phyloP scores from a whole-genome alignment of 2,329 filamentous ascomycete species.

The Pezicula rhizophila region DNA sequence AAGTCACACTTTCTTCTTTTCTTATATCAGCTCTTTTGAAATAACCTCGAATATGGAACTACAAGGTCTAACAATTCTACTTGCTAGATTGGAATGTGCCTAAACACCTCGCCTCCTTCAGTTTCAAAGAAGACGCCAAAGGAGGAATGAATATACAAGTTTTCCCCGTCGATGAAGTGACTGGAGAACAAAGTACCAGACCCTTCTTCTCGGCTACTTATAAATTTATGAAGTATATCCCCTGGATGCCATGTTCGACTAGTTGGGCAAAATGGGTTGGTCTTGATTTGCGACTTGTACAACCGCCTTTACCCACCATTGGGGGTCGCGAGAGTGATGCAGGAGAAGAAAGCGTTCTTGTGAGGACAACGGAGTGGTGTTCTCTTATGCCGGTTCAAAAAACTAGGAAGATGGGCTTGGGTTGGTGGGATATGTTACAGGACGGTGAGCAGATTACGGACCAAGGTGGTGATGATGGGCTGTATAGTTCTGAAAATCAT shows the following conservation, averaged over 20 bases:
- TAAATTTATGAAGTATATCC: slow-evolving; percentile 34
- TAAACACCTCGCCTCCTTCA: slow-evolving; percentile 48
- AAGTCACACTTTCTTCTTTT: slow-evolving; percentile 13
- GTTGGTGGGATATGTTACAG: slow-evolving; percentile 39
- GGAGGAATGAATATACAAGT: slow-evolving; percentile 36
- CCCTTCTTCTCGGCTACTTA: slow-evolving; percentile 43
- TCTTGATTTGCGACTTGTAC: slow-evolving; percentile 37
- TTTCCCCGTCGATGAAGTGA: slow-evolving; percentile 35
- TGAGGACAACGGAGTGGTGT: slow-evolving; percentile 42
- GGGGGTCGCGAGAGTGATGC: slow-evolving; percentile 28
- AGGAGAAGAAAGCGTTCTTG: slow-evolving; percentile 30
- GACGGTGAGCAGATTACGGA: background rate
- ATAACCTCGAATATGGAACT: background rate
- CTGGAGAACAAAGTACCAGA: slow-evolving; percentile 24
- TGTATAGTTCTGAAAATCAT: slow-evolving; percentile 27
- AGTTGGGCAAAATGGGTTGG: slow-evolving; percentile 34
- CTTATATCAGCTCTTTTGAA: background rate
- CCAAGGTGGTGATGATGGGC: background rate
- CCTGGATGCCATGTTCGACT: slow-evolving; percentile 38
- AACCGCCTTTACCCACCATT: slow-evolving; percentile 40
- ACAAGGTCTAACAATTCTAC: background rate
- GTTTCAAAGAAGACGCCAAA: slow-evolving; percentile 34
- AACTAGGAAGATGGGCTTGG: slow-evolving; percentile 29
- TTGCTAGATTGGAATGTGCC: slow-evolving; percentile 47
- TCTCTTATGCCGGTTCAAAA: slow-evolving; percentile 28